These are phyloP conservation scores for Potentilla sterilis DNA, from an alignment of 306 rosid genomes.

Conservation along the genomic window DNA sequence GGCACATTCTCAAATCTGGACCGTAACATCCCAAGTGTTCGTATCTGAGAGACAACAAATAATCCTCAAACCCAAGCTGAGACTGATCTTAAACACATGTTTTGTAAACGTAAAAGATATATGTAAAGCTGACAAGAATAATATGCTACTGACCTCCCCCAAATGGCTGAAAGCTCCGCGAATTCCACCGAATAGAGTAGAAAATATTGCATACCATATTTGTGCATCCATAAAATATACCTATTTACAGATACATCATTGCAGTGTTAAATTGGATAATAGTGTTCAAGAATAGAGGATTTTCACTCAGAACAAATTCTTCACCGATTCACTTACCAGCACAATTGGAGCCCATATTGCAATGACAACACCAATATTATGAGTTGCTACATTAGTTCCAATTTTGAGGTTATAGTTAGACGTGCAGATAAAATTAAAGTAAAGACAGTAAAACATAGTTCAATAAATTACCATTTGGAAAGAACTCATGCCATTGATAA, in stretches of 20 bases:
- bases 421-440: conserved; percentile 10
- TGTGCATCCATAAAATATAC: conserved; percentile 97
- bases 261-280: conserved; percentile 11
- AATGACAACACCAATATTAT: conserved; percentile 58
- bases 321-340: conserved; percentile 56
- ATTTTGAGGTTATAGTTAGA: conserved; percentile 21
- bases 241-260: conserved; percentile 45
- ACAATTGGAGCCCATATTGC: conserved; percentile 97
- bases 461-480: conserved; percentile 69
- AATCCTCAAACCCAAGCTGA: conserved; percentile 16
- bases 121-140: background rate
- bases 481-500: conserved; percentile 96
- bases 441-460: conserved; percentile 17
- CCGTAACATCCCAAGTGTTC: conserved; percentile 98
- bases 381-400: conserved; percentile 49
- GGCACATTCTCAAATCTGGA: conserved; percentile 83
- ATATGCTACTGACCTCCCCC: conserved; percentile 87
- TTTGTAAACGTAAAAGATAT: background rate
- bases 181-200: conserved; percentile 91
- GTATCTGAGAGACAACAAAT: conserved; percentile 60
- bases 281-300: conserved; percentile 19
- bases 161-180: conserved; percentile 94
- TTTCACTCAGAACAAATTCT: conserved; percentile 13
- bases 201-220: conserved; percentile 97
- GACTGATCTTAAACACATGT: conserved; percentile 10